Base-by-base conservation (phyloP, 225 moss, liverwort and hornwort genomes). In the Pseudisothecium myosuroides region DNA sequence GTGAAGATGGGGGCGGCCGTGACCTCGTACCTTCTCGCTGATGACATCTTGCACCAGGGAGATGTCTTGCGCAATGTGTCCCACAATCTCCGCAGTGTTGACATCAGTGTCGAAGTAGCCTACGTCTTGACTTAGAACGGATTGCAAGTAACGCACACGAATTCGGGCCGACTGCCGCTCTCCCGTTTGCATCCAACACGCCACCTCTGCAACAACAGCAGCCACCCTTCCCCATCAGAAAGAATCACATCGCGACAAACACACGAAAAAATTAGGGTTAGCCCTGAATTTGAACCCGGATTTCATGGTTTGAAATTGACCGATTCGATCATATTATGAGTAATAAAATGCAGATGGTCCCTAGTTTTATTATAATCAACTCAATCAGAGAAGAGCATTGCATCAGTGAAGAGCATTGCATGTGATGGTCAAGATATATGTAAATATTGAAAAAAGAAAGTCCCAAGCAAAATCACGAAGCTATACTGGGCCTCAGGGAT, bases 1-100 rank as follows among this genome's bases (percentile, higher is more conserved):
- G 41, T 39, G 86, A 58, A 56, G 26, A 37, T 31, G 28, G 20
- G 26, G 50, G 21, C 31, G 52, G 41, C 62, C 50, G 36, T 49
- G 85, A 31, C 26, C n/a, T 58, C 34, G 71, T 86, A 95, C 92
- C 96, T 98, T 98, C 91, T 98, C 98, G 77, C 98, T 96, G 74
- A 96, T 95, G 79, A 94, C 96, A 80, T 96, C 96, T 90, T 98
- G 96, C n/a, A 96, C 90, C 49, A 95, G 90, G 55, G 94, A 88
- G 67, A 94, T 94, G 76, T 96, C 96, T 66, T 84, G 92, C 45
- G 95, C 93, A 80, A 94, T 93, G 73, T 90, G 93, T 41, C 90
- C 91, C 41, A 96, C 88, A 10, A 95, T 92, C 80, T 96, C 96
- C 55, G 49, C 94, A 27, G 94, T 93, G 78, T 90, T 90, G 39